Evolutionary conservation across 257 asterid genomes (phyloP), one percentile per base, ranked within the genome.

Genomic region (Penstemon eatonii): DNA sequence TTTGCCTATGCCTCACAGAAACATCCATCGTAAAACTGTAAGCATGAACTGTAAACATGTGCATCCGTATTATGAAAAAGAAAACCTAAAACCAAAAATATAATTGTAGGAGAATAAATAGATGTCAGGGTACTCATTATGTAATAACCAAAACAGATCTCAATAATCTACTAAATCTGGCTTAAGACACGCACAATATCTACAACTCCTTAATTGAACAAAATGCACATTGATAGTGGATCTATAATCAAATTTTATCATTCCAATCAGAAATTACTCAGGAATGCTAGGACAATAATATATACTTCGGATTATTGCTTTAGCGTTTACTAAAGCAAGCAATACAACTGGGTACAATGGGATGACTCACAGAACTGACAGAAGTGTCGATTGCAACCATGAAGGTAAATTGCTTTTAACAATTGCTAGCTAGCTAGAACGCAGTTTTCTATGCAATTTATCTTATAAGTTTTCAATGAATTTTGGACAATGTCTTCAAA

Each of bases 231-330:
- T 6, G 58, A 57, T 6, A 57, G 39, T 18, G 7, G 3, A n/a
- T 7, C 12, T 5, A 51, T 37, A 50, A 37, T 37, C n/a, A 8
- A 52, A 2, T 7, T 51, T 7, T 50, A 38, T 65, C 59, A 15
- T 13, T 40, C n/a, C 11, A 66, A 25, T 66, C 13, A 42, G 54
- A 49, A 54, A 53, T 9, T 52, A 66, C 53, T 61, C 40, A 60
- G 51, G 53, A 5, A 18, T 13, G 54, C 18, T 49, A 10, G 54
- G n/a, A 6, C 33, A 25, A 2, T 9, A 49, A 49, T 15, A 49
- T 10, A 10, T 9, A 49, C n/a, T 49, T 49, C 5, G 5, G 54
- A 15, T 9, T 5, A 49, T 11, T 49, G 54, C 54, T 49, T 11
- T 3, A 15, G 54, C 1, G 19, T 13, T 10, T 15, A 49, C n/a